Percentiles rank a stretch among this genome's conserved stretches.
phyloP scores from a whole-genome alignment of 2,329 filamentous ascomycete genomes.

The Ceratocystis variospora region DNA sequence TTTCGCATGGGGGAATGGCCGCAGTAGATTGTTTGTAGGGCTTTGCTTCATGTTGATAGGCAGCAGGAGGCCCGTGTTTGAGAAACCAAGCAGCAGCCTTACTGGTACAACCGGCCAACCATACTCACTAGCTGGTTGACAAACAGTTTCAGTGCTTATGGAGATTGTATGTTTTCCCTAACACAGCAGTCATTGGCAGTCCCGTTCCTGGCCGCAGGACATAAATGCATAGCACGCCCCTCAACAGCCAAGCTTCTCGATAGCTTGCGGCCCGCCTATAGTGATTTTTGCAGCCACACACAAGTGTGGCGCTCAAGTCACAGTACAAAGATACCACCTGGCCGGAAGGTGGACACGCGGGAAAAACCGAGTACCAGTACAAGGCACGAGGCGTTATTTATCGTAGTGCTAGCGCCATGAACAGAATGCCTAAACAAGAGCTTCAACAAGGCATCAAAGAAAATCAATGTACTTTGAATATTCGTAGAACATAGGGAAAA shows the following conservation, averaged over 20 bases:
- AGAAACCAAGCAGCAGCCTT: too few species aligned
- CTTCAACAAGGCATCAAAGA: too few species aligned
- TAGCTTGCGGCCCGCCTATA: background rate
- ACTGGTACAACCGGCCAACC: too few species aligned
- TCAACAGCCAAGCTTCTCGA: background rate
- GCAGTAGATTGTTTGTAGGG: background rate
- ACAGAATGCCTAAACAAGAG: too few species aligned
- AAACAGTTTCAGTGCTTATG: background rate
- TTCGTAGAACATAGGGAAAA: background rate
- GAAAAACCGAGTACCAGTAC: background rate
- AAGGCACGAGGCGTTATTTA: background rate
- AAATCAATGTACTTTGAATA: too few species aligned
- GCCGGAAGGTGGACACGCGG: background rate
- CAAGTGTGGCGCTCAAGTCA: background rate
- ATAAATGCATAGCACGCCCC: background rate
- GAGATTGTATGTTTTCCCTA: background rate
- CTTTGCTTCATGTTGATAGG: too few species aligned
- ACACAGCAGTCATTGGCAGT: background rate
- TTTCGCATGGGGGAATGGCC: background rate
- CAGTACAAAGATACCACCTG: conserved; percentile 1
- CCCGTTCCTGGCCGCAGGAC: background rate
- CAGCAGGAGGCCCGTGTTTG: too few species aligned
- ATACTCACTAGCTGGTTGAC: background rate
- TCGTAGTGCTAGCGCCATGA: too few species aligned
- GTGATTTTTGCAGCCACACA: background rate